These are phyloP conservation scores for Collybia sp. DNA, from an alignment of 768 basidiomycete species.

Conservation along the genomic window DNA sequence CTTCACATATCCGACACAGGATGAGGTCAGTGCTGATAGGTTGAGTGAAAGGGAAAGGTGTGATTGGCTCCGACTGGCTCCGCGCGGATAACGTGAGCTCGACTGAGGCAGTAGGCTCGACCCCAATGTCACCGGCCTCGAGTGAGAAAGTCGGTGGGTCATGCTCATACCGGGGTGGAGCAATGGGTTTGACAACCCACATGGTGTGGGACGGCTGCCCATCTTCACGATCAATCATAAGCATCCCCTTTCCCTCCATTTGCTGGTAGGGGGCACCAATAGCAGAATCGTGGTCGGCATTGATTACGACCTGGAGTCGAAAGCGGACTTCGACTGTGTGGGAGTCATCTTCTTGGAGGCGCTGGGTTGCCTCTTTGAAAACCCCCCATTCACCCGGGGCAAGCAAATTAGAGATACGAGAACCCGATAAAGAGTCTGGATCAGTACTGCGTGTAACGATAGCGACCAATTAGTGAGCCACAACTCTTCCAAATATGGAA, in stretches of 20 bases:
- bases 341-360: slow-evolving; percentile 85
- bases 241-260: slow-evolving; percentile 98
- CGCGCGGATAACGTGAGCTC: slow-evolving; percentile 30
- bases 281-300: slow-evolving; percentile 51
- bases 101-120: slow-evolving; percentile 34
- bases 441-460: slow-evolving; percentile 61
- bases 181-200: slow-evolving; percentile 92
- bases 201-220: slow-evolving; percentile 91
- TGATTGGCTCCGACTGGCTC: slow-evolving; percentile 40
- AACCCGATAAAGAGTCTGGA: slow-evolving; percentile 71
- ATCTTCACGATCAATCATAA: slow-evolving; percentile 91
- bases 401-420: slow-evolving; percentile 77
- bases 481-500: slow-evolving; percentile 1
- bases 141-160: slow-evolving; percentile 58
- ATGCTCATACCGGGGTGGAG: slow-evolving; percentile 64
- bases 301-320: slow-evolving; percentile 73
- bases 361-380: slow-evolving; percentile 82
- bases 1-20: slow-evolving; percentile 96
- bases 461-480: slow-evolving; percentile 8
- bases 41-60: slow-evolving; percentile 71
- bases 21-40: slow-evolving; percentile 81
- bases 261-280: slow-evolving; percentile 61
- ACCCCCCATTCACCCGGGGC: slow-evolving; percentile 76
- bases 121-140: slow-evolving; percentile 42
- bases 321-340: slow-evolving; percentile 93